Evolutionary conservation across 805 yeast species (phyloP).

Genomic region (Ogataea chonburiensis): DNA sequence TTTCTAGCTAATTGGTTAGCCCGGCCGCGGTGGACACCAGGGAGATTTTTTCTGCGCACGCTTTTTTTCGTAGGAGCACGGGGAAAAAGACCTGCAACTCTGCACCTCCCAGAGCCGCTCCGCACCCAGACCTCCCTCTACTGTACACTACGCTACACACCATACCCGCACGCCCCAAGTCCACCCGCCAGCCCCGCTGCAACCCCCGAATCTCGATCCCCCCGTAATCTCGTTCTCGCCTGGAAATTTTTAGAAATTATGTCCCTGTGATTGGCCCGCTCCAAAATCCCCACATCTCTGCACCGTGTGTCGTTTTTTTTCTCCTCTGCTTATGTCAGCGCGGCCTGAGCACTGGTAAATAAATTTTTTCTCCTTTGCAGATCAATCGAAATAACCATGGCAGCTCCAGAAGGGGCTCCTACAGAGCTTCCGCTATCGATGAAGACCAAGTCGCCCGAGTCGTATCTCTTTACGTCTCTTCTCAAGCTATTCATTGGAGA

Average conservation of each 20-base stretch:
- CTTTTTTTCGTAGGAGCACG: background rate
- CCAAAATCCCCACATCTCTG: conserved; percentile 1
- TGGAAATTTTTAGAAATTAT: conserved; percentile 18
- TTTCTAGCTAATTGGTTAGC: conserved; percentile 12
- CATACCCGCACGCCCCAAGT: too few species aligned
- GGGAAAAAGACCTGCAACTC: too few species aligned
- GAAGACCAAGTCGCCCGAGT: conserved; percentile 59
- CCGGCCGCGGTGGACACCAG: conserved; percentile 7
- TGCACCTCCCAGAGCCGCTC: too few species aligned
- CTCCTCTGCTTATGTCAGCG: background rate
- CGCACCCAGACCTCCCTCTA: too few species aligned
- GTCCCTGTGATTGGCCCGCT: conserved; percentile 20
- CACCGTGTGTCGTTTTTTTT: conserved; percentile 3
- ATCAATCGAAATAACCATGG: conserved; percentile 4
- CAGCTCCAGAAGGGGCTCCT: conserved; percentile 18
- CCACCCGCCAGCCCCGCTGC: background rate
- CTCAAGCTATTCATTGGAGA: conserved; percentile 65
- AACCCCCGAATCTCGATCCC: background rate
- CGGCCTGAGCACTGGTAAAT: background rate
- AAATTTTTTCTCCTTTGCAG: conserved; percentile 4
- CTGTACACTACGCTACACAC: too few species aligned
- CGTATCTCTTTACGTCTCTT: conserved; percentile 55
- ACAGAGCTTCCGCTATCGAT: conserved; percentile 33
- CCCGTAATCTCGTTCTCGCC: background rate
- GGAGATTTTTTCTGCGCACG: conserved; percentile 5